Base-by-base conservation (phyloP, 306 rosid species). In the Nissolia schottii region DNA sequence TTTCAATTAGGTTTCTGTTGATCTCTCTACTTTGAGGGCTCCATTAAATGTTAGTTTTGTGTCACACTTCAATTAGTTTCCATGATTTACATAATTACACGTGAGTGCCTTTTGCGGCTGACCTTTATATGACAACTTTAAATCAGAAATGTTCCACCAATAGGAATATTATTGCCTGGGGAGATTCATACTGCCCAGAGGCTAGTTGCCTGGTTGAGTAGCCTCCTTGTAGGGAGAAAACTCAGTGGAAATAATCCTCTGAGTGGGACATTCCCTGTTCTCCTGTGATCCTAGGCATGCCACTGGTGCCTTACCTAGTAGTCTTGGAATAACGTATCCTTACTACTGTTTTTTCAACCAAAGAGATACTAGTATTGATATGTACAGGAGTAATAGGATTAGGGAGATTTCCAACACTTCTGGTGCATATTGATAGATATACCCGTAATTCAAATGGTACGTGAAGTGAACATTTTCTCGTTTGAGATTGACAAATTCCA, bases 1-100 rank as follows among this genome's bases (percentile, higher is more conserved):
- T 12, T 71, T 65, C 46, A 43, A 58, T 66, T 32, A 53, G 58
- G 59, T 66, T 46, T 76, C 40, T 46, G 13, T 25, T 37, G 13
- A 37, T 37, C 43, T 37, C 43, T 9, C 2, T 37, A 24, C 11
- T 46, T 29, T 18, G 63, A 49, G 32, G 37, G 25, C 24, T 35
- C 34, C 31, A 55, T 22, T 62, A 67, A 23, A 54, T 45, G 56
- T 54, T 45, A 63, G 43, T 67, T 48, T 77, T 76, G 48, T 50
- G 69, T 27, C 68, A 34, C 53, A 54, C 13, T 71, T 75, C 38
- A 53, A 51, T 66, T 32, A 53, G 64, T 60, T 54, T 76, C 40
- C 55, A 13, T 53, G 38, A 70, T 50, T 74, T 51, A 67, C 55
- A 41, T 29, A n/a, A n/a, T n/a, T n/a, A n/a, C n/a, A n/a, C n/a